These are phyloP conservation scores for Oryza rufipogon DNA, from an alignment of 176 grass and related monocot species.

Conservation along the genomic window DNA sequence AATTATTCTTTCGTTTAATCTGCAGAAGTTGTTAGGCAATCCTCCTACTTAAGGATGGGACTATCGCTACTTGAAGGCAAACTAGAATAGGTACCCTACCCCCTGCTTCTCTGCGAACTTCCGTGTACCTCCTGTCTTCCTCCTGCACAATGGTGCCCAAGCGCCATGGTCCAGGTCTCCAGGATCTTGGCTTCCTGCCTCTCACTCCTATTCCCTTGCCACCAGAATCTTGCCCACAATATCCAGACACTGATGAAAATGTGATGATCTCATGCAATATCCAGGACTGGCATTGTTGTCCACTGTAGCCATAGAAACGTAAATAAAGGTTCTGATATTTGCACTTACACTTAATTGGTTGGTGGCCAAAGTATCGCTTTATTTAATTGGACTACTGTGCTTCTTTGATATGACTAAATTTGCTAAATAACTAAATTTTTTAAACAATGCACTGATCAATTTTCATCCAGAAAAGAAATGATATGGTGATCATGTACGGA, in stretches of 20 bases:
- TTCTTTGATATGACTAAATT: constrained; percentile 25
- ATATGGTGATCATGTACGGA: neutral
- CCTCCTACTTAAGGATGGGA: neutral
- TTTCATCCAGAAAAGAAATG: neutral
- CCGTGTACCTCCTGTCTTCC: neutral
- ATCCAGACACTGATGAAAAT: constrained; percentile 6
- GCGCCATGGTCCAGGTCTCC: neutral
- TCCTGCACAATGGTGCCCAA: neutral
- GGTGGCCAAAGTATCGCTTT: constrained; percentile 6
- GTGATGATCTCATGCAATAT: constrained; percentile 18
- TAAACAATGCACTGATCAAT: neutral
- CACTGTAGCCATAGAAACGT: neutral
- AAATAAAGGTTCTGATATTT: neutral
- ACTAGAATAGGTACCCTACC: neutral
- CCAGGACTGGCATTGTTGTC: neutral
- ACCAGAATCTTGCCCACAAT: neutral
- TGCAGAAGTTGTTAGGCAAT: neutral
- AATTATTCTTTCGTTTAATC: neutral
- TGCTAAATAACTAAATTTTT: constrained; percentile 26
- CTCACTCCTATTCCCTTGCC: neutral
- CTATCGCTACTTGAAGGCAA: neutral
- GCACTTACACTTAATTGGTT: neutral
- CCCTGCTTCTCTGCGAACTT: neutral
- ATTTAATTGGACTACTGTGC: constrained; percentile 18
- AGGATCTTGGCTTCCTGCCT: neutral